Evolutionary conservation across 78 protist genomes (phyloP).

Genomic region (Salpingoeca rosetta): DNA sequence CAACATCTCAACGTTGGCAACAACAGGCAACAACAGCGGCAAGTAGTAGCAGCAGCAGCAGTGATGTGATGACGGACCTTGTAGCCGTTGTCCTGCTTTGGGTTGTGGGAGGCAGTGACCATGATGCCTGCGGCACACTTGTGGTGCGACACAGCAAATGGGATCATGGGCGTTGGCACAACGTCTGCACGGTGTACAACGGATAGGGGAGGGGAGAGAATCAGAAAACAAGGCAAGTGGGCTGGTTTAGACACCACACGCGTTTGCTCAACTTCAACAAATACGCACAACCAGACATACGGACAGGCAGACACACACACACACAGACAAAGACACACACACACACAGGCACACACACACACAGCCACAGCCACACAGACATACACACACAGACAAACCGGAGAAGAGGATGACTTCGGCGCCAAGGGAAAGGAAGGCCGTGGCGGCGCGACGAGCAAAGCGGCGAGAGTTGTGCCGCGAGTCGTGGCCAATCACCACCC

Average conservation of each 20-base stretch:
- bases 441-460: conserved; percentile 74
- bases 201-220: too few relatives aligned
- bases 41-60: too few relatives aligned
- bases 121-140: conserved; percentile 66
- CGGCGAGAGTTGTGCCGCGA: conserved; percentile 63
- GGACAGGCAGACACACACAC: too few relatives aligned
- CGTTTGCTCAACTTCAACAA: background rate
- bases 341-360: too few relatives aligned
- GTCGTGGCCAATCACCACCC: conserved; percentile 75
- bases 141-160: conserved; percentile 52
- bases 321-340: too few relatives aligned
- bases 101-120: conserved; percentile 93
- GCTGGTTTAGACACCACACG: too few relatives aligned
- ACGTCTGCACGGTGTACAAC: background rate
- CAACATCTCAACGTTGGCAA: too few relatives aligned
- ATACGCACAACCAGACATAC: too few relatives aligned
- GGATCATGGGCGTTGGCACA: conserved; percentile 4
- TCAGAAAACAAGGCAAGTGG: background rate
- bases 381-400: conserved; percentile 72
- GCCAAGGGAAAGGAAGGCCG: conserved; percentile 47
- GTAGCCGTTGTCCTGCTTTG: conserved; percentile 96
- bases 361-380: too few relatives aligned
- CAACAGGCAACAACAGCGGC: too few relatives aligned
- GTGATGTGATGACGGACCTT: too few relatives aligned
- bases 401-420: conserved; percentile 47